Evolutionary conservation across 164 flowering plant species (phyloP).

Genomic region (Macadamia tetraphylla): DNA sequence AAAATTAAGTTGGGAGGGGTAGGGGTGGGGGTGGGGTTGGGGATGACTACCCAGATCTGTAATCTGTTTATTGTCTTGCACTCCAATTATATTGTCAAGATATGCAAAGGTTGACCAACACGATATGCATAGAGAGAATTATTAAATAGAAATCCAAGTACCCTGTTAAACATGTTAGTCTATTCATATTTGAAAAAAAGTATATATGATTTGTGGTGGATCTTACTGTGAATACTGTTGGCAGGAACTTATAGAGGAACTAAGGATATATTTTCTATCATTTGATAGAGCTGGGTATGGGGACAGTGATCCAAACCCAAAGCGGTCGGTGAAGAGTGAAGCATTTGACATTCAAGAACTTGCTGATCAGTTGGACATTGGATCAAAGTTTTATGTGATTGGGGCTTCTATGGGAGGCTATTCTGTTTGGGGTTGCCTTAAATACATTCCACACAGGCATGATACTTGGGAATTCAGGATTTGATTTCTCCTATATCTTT

Average conservation of each 20-base stretch:
- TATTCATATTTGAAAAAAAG: too few relatives aligned
- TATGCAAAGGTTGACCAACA: too few relatives aligned
- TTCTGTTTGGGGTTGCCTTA: constrained; percentile 38
- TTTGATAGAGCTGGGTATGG: constrained; percentile 70
- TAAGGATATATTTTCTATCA: constrained; percentile 36
- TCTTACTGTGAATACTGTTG: constrained; percentile 5
- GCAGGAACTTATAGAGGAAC: constrained; percentile 50
- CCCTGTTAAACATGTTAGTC: background rate
- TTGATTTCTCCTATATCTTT: background rate
- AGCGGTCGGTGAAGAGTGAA: constrained; percentile 48
- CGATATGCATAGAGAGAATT: too few relatives aligned
- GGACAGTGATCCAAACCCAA: constrained; percentile 56
- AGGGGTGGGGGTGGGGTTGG: too few relatives aligned
- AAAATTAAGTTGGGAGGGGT: too few relatives aligned
- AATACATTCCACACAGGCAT: constrained; percentile 43
- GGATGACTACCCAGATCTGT: too few relatives aligned
- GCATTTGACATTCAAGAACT: constrained; percentile 58
- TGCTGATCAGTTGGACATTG: constrained; percentile 48
- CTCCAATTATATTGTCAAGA: too few relatives aligned
- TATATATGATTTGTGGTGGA: background rate
- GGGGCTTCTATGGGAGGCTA: constrained; percentile 48
- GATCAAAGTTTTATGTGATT: constrained; percentile 50
- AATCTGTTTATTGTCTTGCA: too few relatives aligned
- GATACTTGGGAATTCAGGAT: background rate
- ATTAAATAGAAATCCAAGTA: background rate